Conservation (phyloP, 768 basidiomycete genomes). For the Fistulinella prunicolor region DNA sequence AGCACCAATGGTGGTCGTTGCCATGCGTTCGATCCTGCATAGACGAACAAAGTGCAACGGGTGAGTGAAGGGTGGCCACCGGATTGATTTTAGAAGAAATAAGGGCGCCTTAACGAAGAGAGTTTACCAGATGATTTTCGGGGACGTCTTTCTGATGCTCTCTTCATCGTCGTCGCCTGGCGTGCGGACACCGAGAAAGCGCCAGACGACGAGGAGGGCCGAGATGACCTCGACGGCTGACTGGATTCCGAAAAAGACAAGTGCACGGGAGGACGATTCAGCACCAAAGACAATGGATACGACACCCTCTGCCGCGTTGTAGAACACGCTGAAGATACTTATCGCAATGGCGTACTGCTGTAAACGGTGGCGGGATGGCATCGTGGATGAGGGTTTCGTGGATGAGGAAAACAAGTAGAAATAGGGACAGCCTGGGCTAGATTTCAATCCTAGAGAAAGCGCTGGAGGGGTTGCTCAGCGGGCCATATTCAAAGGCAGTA, state of each 20-base stretch:
- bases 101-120: background rate
- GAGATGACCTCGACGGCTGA: conserved; percentile 47
- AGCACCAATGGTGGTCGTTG: conserved; percentile 35
- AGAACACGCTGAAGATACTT: conserved; percentile 40
- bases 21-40: conserved; percentile 37
- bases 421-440: too few relatives aligned
- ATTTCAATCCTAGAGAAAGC: too few relatives aligned
- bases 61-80: background rate
- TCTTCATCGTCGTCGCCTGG: conserved; percentile 38
- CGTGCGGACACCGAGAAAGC: conserved; percentile 35
- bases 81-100: background rate
- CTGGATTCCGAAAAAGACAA: conserved; percentile 49
- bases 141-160: background rate
- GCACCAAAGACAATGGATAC: conserved; percentile 44
- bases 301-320: conserved; percentile 40
- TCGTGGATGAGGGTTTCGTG: background rate
- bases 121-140: conserved; percentile 14
- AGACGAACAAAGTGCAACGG: background rate
- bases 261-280: conserved; percentile 42
- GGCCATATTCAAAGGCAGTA: too few relatives aligned
- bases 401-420: background rate
- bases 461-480: too few relatives aligned
- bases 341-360: conserved; percentile 40
- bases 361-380: conserved; percentile 17
- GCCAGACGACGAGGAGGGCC: conserved; percentile 43